Conservation (phyloP, 345 rosid genomes). For the Gossypium arboreum region DNA sequence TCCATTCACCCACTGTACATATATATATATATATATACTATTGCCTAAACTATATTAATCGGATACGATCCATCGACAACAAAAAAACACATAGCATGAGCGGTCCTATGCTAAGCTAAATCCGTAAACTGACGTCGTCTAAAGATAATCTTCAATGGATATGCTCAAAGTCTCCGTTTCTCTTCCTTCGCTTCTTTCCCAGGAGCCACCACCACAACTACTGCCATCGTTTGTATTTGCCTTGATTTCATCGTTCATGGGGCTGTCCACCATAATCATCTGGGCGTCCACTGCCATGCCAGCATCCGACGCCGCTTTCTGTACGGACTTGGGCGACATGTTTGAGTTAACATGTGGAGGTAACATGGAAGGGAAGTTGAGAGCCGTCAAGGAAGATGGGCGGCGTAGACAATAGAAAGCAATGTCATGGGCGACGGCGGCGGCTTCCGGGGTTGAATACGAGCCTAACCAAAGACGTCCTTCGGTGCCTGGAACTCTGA, state of each 20-base stretch:
- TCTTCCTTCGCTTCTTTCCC: conserved; percentile 11
- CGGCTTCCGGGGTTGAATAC: conserved; percentile 61
- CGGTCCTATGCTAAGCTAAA: not conserved
- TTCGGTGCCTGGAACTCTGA: conserved; percentile 64
- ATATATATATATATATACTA: no score
- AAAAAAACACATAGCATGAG: not conserved
- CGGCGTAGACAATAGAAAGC: conserved; percentile 66
- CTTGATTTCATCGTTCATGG: not conserved
- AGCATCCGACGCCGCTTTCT: conserved; percentile 77
- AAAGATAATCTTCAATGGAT: conserved; percentile 66
- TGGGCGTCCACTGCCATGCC: conserved; percentile 79
- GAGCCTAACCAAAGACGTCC: conserved; percentile 86
- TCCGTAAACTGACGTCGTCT: not conserved
- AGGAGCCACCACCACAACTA: not conserved
- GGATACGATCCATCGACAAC: not conserved
- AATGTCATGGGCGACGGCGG: conserved; percentile 80
- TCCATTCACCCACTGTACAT: no score
- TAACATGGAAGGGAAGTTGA: conserved; percentile 60
- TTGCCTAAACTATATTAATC: no score
- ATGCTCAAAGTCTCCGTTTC: conserved; percentile 40
- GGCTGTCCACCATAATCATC: conserved; percentile 9
- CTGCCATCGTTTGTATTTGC: not conserved
- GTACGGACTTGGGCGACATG: conserved; percentile 64
- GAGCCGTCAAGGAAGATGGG: conserved; percentile 25
- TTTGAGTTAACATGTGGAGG: conserved; percentile 31